These are phyloP conservation scores for Colletotrichum noveboracense DNA, from an alignment of 2,329 filamentous ascomycete genomes.

Conservation along the genomic window DNA sequence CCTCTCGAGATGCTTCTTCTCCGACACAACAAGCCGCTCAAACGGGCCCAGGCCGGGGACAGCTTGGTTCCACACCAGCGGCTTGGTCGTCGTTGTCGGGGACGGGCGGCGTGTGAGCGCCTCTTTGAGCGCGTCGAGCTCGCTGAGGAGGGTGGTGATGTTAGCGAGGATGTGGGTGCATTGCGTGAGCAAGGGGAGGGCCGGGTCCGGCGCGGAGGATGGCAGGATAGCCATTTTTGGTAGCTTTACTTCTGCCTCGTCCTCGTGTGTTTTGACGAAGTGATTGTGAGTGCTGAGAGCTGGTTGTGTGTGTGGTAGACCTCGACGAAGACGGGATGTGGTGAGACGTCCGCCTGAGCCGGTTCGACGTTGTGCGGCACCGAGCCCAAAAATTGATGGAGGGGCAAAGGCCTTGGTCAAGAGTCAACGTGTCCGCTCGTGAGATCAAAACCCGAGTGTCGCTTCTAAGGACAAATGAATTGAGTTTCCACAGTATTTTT, in stretches of 20 bases:
- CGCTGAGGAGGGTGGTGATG: constrained; percentile 6
- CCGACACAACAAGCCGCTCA: constrained; percentile 18
- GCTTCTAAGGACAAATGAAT: not conserved
- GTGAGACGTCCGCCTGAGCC: not conserved
- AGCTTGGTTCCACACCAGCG: constrained; percentile 21
- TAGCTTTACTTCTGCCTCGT: not conserved
- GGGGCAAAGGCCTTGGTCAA: not conserved
- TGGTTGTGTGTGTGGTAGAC: not conserved
- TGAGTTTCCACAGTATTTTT: not conserved
- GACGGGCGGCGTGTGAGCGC: constrained; percentile 11
- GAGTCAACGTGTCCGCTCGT: not conserved
- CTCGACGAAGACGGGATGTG: not conserved
- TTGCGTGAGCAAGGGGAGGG: not conserved
- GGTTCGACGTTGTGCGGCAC: not conserved
- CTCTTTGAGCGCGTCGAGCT: constrained; percentile 18
- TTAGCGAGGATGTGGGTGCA: constrained; percentile 9
- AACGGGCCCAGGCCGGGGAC: constrained; percentile 18
- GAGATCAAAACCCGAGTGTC: not conserved
- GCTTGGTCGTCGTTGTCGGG: constrained; percentile 9
- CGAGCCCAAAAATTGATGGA: not conserved
- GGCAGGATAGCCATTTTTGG: not conserved
- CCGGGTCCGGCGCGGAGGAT: not conserved
- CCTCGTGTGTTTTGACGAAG: not conserved
- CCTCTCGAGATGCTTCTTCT: constrained; percentile 20
- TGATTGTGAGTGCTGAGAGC: not conserved